A percentile compares a stretch with the other conserved stretches of the same genome.
Evolutionary conservation across 345 rosid genomes (phyloP).

Genomic region (Barbarea vulgaris): DNA sequence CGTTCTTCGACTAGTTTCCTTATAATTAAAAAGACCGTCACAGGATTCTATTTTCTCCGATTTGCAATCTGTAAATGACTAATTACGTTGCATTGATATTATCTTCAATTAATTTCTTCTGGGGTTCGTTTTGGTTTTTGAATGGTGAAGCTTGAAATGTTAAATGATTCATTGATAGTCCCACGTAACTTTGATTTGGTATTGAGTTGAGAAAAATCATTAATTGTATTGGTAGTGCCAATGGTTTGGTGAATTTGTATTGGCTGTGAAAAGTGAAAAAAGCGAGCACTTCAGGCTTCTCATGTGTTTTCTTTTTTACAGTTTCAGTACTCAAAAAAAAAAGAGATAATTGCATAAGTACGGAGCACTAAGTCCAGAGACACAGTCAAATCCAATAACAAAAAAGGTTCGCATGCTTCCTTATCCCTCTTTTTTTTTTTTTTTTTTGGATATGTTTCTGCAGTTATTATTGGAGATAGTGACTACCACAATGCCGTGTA

Average conservation of each 20-base stretch:
- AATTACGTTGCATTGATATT: background rate
- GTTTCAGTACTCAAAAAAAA: conserved; percentile 6
- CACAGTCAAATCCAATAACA: conserved; percentile 25
- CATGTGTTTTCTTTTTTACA: conserved; percentile 15
- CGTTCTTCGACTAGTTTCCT: background rate
- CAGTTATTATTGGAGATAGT: conserved; percentile 8
- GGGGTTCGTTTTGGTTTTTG: background rate
- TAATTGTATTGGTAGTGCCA: conserved; percentile 1
- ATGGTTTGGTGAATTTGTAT: conserved; percentile 6
- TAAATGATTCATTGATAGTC: too few relatives aligned
- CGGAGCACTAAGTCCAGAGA: conserved; percentile 25
- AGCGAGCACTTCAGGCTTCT: conserved; percentile 16
- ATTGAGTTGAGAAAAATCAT: conserved; percentile 2
- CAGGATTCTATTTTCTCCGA: background rate
- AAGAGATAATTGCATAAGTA: conserved; percentile 15
- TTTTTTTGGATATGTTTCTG: background rate
- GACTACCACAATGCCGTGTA: background rate
- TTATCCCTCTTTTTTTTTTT: background rate
- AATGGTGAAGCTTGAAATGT: background rate
- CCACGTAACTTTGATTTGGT: background rate
- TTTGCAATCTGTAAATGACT: background rate
- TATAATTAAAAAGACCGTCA: too few relatives aligned
- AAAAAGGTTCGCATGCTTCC: conserved; percentile 28
- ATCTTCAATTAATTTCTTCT: background rate
- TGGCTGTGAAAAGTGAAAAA: conserved; percentile 15